Evolutionary conservation across 495 filamentous ascomycete genomes (phyloP), one percentile per base, ranked within the genome.

Genomic region (Podospora anserina): DNA sequence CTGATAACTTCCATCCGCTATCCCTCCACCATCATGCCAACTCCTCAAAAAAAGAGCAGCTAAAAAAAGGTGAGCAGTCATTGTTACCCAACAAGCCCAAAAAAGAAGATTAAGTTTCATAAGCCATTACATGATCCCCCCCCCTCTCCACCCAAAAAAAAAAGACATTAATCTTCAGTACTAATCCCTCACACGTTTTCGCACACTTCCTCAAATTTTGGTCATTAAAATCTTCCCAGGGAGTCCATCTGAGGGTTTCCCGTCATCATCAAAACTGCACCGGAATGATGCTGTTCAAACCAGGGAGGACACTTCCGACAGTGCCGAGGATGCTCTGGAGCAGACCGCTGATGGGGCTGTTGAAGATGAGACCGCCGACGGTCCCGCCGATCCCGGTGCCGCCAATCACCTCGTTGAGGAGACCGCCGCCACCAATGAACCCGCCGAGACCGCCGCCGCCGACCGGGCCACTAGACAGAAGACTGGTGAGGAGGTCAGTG

Each of bases 311-410:
- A 28, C 27, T 2, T 11, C 57, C 57, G 58, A 64, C 34, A 18
- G 57, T 15, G 53, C 55, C 49, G 26, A 74, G 58, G 19, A 74
- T 64, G 19, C 61, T 19, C 39, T 55, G 30, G 5, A 73, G 59
- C 4, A 70, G 62, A 18, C 23, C 58, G 13, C 32, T 9, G 30
- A 72, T 26, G 57, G 55, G 13, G 61, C 55, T 69, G 54, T 30
- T 62, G 16, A 13, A n/a, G 23, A 65, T 28, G 32, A 63, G 61
- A 32, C 61, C 61, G 18, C 61, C 61, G 30, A 63, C 28, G 61
- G 34, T 18, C n/a, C 61, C 32, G 28, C 32, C 61, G 19, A 63
- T 28, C 15, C 61, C 61, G 18, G 16, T 39, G 5, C 30, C n/a
- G n/a, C 61, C 61, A 32, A 63, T 19, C 18, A 63, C 30, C 15